These are phyloP conservation scores for Neoboletus brunneissimus DNA, from an alignment of 768 basidiomycete species.

Conservation along the genomic window DNA sequence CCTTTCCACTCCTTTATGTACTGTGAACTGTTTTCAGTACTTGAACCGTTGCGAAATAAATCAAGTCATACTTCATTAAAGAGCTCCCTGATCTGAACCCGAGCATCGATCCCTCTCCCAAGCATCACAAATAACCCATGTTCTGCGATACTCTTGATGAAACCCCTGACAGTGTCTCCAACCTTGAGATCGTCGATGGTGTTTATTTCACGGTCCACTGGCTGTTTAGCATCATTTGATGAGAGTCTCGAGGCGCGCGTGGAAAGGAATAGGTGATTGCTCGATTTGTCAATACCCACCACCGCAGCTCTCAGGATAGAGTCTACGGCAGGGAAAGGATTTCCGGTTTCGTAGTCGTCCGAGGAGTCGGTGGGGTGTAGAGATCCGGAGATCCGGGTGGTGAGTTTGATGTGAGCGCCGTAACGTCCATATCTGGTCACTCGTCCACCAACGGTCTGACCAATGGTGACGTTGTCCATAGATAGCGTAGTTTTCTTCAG, in stretches of 20 bases:
- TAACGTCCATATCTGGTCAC: conserved; percentile 69
- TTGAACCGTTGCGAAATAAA: background rate
- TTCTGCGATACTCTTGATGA: conserved; percentile 83
- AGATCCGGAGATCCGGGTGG: conserved; percentile 66
- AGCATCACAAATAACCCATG: conserved; percentile 89
- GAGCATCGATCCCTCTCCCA: conserved; percentile 80
- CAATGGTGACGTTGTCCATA: conserved; percentile 64
- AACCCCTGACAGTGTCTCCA: conserved; percentile 80
- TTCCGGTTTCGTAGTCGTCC: conserved; percentile 70
- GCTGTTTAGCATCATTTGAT: conserved; percentile 43
- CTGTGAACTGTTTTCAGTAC: conserved; percentile 39
- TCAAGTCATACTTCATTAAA: conserved; percentile 68
- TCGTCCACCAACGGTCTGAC: conserved; percentile 78
- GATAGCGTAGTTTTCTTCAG: conserved; percentile 52
- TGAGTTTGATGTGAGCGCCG: conserved; percentile 77
- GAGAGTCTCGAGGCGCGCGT: conserved; percentile 71
- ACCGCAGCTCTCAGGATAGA: conserved; percentile 70
- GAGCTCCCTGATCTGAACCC: conserved; percentile 90
- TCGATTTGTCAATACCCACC: conserved; percentile 61
- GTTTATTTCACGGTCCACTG: conserved; percentile 71
- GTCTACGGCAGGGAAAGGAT: conserved; percentile 58
- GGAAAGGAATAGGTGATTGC: conserved; percentile 74
- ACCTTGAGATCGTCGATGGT: conserved; percentile 58
- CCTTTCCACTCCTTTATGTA: conserved; percentile 96
- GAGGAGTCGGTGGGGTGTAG: conserved; percentile 78